These are phyloP conservation scores for Hypoxylon sp. DNA, from an alignment of 2,329 filamentous ascomycete genomes.

Conservation along the genomic window DNA sequence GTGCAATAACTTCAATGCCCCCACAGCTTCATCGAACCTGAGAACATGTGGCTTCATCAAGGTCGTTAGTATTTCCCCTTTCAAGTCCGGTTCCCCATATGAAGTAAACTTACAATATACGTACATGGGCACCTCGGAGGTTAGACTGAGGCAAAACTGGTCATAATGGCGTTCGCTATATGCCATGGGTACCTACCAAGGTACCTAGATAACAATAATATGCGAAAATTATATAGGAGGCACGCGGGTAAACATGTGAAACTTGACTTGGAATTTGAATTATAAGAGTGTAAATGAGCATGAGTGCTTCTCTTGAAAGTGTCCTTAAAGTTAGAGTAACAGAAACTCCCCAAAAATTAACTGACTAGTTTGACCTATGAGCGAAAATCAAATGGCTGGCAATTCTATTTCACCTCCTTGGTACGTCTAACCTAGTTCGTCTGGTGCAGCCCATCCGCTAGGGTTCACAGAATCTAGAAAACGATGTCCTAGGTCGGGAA, in stretches of 20 bases:
- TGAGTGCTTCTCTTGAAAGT: not conserved
- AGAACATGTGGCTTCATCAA: not conserved
- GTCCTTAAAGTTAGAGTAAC: no score
- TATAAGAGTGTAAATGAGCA: not conserved
- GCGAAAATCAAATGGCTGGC: constrained; percentile 13
- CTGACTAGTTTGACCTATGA: not conserved
- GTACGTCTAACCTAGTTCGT: not conserved
- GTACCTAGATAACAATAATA: no score
- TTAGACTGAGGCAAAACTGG: no score
- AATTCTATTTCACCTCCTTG: constrained; percentile 1
- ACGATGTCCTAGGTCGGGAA: not conserved
- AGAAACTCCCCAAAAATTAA: not conserved
- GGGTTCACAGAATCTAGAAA: not conserved
- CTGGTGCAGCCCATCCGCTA: not conserved
- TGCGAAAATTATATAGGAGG: no score
- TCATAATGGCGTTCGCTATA: no score
- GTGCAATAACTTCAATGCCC: no score
- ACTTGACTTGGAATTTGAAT: not conserved
- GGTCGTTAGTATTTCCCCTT: not conserved
- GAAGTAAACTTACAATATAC: not conserved
- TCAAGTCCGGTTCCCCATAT: not conserved
- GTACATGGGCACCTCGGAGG: no score
- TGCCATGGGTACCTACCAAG: no score
- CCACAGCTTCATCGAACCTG: not conserved
- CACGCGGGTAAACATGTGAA: not conserved